Percentiles rank a stretch among this genome's conserved stretches.
These are phyloP conservation scores for Heliosperma pusillum DNA, from an alignment of 148 eudicot genomes.

Conservation along the genomic window DNA sequence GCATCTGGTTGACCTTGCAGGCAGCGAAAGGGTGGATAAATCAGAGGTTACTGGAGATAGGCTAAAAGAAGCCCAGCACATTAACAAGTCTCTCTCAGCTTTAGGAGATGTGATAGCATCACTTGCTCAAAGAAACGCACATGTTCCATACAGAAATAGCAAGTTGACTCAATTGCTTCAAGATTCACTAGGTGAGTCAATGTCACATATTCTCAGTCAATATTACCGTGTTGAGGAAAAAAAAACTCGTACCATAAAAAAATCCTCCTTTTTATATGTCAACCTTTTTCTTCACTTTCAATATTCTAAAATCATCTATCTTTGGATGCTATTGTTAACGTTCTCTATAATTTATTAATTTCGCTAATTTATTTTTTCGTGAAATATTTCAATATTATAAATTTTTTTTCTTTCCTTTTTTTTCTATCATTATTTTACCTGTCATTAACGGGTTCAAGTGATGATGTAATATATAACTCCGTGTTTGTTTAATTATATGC, in stretches of 20 bases:
- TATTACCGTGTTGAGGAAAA: neutral
- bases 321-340: neutral
- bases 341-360: neutral
- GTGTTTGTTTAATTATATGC: no score
- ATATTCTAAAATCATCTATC: neutral
- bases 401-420: no score
- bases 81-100: slow-evolving; percentile 91
- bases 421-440: neutral
- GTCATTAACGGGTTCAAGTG: neutral
- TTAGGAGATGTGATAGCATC: slow-evolving; percentile 96
- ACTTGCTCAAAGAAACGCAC: slow-evolving; percentile 87
- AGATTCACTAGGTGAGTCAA: slow-evolving; percentile 83
- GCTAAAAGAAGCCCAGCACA: slow-evolving; percentile 95
- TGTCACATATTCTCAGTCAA: neutral
- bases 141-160: slow-evolving; percentile 94
- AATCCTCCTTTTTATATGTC: no score
- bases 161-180: slow-evolving; percentile 93
- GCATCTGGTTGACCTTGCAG: slow-evolving; percentile 98
- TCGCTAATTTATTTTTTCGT: neutral
- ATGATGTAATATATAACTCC: no score
- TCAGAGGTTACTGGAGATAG: slow-evolving; percentile 98
- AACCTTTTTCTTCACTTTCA: no score
- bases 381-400: no score
- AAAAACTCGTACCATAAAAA: neutral
- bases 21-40: slow-evolving; percentile 98